phyloP scores from a whole-genome alignment of 768 basidiomycete genomes.

The Collybia sp. region DNA sequence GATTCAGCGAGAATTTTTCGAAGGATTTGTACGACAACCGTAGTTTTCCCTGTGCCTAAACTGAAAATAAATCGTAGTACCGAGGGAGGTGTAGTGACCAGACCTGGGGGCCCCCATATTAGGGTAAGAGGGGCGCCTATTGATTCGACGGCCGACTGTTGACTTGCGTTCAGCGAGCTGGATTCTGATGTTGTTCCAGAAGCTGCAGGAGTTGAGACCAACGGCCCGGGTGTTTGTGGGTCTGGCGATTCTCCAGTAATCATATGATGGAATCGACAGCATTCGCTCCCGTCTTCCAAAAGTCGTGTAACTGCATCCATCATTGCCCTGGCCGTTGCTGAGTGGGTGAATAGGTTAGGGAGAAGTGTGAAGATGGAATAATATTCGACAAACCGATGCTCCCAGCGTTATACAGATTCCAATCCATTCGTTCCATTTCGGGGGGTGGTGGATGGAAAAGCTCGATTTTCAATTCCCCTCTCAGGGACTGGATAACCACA shows the following conservation, averaged over 20 bases:
- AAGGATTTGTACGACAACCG: constrained; percentile 61
- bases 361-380: not conserved
- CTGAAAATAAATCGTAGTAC: not conserved
- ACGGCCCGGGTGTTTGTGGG: constrained; percentile 2
- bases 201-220: no score
- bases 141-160: constrained; percentile 43
- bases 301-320: constrained; percentile 54
- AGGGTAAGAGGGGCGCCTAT: constrained; percentile 42
- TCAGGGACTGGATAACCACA: constrained; percentile 45
- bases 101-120: constrained; percentile 71
- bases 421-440: constrained; percentile 54
- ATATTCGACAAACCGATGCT: constrained; percentile 40
- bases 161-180: constrained; percentile 48
- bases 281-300: constrained; percentile 32
- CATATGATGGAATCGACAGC: constrained; percentile 45
- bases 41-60: constrained; percentile 58
- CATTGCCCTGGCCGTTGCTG: constrained; percentile 63
- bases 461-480: constrained; percentile 51
- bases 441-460: constrained; percentile 57
- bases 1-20: constrained; percentile 29
- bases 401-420: constrained; percentile 61
- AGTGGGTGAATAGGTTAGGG: not conserved
- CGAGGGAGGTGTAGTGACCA: not conserved
- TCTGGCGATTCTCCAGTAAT: constrained; percentile 30
- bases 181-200: not conserved